A percentile compares a stretch with the other conserved stretches of the same genome.
These are phyloP conservation scores for Candida albicans DNA, from an alignment of 1,139 yeast genomes.

Conservation along the genomic window DNA sequence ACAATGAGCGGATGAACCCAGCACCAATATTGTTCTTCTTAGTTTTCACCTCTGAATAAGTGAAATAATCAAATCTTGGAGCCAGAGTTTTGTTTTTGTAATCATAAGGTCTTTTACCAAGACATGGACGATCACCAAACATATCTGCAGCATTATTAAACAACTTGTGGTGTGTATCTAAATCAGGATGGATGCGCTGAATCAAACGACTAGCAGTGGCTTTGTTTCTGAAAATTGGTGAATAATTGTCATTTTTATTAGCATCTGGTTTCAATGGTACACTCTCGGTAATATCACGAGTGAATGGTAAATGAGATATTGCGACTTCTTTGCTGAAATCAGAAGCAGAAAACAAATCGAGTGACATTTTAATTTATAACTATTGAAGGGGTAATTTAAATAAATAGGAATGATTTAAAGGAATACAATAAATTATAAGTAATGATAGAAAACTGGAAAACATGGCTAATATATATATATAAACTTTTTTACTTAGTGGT, in stretches of 20 bases:
- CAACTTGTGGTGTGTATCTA: slow-evolving; percentile 30
- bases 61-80: slow-evolving; percentile 17
- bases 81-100: slow-evolving; percentile 20
- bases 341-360: slow-evolving; percentile 8
- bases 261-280: slow-evolving; percentile 7
- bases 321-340: slow-evolving; percentile 13
- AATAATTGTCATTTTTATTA: slow-evolving; percentile 10
- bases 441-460: too few species aligned
- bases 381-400: too few species aligned
- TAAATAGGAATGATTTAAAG: too few species aligned
- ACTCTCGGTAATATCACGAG: slow-evolving; percentile 7
- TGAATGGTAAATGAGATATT: slow-evolving; percentile 17
- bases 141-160: slow-evolving; percentile 25
- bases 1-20: slow-evolving; percentile 28
- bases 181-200: slow-evolving; percentile 19
- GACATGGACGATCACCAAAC: slow-evolving; percentile 26
- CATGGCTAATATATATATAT: background rate
- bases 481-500: background rate
- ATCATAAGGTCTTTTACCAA: slow-evolving; percentile 30
- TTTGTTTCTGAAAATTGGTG: slow-evolving; percentile 15
- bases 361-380: background rate
- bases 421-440: too few species aligned
- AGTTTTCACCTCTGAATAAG: slow-evolving; percentile 17
- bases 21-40: slow-evolving; percentile 28
- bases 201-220: slow-evolving; percentile 12